phyloP scores from a whole-genome alignment of 1,284 basidiomycete genomes.

The Athelia sp. region DNA sequence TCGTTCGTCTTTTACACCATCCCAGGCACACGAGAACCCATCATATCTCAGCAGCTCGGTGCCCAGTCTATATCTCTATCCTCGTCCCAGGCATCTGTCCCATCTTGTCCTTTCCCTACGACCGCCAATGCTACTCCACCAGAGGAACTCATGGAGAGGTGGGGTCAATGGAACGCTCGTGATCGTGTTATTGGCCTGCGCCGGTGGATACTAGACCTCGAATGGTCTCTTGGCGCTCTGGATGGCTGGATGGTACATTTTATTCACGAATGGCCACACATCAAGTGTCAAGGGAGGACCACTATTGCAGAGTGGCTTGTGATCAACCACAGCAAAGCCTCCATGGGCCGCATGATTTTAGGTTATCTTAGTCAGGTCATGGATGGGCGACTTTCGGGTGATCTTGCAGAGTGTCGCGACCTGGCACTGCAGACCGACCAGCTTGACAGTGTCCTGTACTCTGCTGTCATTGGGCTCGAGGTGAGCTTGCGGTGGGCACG shows the following conservation, averaged over 20 bases:
- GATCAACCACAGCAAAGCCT: neutral
- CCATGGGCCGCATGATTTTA: neutral
- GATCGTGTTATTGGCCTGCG: neutral
- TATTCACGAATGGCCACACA: neutral
- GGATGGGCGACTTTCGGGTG: neutral
- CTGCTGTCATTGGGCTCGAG: neutral
- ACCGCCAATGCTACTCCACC: too few species aligned
- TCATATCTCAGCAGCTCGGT: too few species aligned
- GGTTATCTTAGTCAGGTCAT: neutral
- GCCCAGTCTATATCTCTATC: too few species aligned
- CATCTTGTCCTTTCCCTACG: too few species aligned
- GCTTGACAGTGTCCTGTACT: neutral
- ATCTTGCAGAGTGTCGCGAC: neutral
- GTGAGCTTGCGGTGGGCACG: neutral
- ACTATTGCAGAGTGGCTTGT: neutral
- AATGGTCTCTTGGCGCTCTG: neutral
- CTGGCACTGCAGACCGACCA: neutral
- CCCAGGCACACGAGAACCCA: too few species aligned
- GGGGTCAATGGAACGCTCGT: neutral
- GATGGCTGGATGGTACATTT: neutral
- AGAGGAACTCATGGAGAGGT: neutral
- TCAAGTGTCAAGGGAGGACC: neutral
- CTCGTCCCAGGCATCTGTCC: too few species aligned
- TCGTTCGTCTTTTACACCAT: too few species aligned
- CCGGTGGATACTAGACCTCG: neutral